These are phyloP conservation scores for Yamadazyma friedrichii DNA, from an alignment of 1,139 yeast species.

Conservation along the genomic window DNA sequence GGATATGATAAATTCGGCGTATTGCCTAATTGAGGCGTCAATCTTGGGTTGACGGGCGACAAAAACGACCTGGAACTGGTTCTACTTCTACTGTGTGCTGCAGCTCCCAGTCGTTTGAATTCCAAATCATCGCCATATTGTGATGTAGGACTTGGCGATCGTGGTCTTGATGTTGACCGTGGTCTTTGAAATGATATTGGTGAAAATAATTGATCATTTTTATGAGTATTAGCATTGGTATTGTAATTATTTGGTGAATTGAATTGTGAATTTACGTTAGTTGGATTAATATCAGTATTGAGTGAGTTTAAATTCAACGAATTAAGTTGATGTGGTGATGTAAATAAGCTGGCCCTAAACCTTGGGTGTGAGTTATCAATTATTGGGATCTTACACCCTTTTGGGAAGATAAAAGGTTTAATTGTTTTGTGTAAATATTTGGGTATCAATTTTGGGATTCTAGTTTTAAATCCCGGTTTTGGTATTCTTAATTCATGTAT, in stretches of 20 bases:
- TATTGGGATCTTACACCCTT: slow-evolving; percentile 26
- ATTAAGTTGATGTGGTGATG: neutral
- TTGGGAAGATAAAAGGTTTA: neutral
- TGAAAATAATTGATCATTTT: slow-evolving; percentile 10
- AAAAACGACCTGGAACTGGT: slow-evolving; percentile 6
- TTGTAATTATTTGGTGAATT: slow-evolving; percentile 1
- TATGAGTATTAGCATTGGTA: neutral
- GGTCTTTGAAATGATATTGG: slow-evolving; percentile 11
- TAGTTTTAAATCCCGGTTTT: slow-evolving; percentile 12
- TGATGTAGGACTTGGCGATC: slow-evolving; percentile 5
- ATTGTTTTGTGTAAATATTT: slow-evolving; percentile 18
- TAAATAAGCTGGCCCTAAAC: neutral
- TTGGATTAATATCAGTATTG: slow-evolving; percentile 2
- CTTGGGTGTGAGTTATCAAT: slow-evolving; percentile 30
- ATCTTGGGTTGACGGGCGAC: slow-evolving; percentile 11
- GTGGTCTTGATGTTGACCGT: slow-evolving; percentile 2
- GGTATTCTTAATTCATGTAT: slow-evolving; percentile 6
- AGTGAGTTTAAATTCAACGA: slow-evolving; percentile 2
- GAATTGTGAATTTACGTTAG: slow-evolving; percentile 5
- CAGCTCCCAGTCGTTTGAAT: neutral
- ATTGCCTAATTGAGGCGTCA: slow-evolving; percentile 12
- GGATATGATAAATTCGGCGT: slow-evolving; percentile 17
- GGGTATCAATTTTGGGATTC: slow-evolving; percentile 28
- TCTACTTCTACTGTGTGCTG: neutral
- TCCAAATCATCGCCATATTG: slow-evolving; percentile 6